Evolutionary conservation across 1,284 basidiomycete genomes (phyloP).

Genomic region (Mycena sp.): DNA sequence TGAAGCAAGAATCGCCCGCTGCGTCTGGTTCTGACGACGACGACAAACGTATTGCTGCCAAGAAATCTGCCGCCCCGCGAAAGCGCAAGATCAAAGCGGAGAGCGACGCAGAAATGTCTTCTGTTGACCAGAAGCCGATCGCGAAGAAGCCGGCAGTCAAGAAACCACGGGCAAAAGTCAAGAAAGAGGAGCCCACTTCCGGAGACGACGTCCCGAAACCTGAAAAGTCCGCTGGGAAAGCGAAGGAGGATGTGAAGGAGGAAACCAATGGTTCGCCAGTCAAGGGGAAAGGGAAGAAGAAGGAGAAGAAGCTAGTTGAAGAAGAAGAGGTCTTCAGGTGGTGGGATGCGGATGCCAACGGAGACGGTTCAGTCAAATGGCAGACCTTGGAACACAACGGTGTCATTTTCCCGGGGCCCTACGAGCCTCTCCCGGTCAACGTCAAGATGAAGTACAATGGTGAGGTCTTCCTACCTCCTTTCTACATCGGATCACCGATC

Average conservation of each 20-base stretch:
- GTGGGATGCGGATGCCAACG: constrained; percentile 82
- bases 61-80: constrained; percentile 43
- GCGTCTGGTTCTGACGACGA: constrained; percentile 45
- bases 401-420: constrained; percentile 96
- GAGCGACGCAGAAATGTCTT: constrained; percentile 28
- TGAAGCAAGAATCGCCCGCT: constrained; percentile 62
- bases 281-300: constrained; percentile 56
- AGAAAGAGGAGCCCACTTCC: constrained; percentile 28
- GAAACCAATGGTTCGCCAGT: constrained; percentile 47
- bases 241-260: constrained; percentile 48
- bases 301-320: constrained; percentile 69
- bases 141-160: constrained; percentile 33
- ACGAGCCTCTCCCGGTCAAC: constrained; percentile 84
- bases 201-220: constrained; percentile 24
- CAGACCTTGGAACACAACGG: constrained; percentile 92
- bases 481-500: not conserved
- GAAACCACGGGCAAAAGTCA: constrained; percentile 33
- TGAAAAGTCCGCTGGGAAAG: constrained; percentile 27
- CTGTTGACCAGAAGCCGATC: constrained; percentile 30
- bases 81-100: constrained; percentile 33
- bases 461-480: constrained; percentile 42
- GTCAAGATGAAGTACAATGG: constrained; percentile 98
- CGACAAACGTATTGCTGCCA: constrained; percentile 54
- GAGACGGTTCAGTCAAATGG: constrained; percentile 90
- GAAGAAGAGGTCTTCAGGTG: constrained; percentile 82